Conservation (phyloP, 768 basidiomycete species). For the Tulasnella sp. region DNA sequence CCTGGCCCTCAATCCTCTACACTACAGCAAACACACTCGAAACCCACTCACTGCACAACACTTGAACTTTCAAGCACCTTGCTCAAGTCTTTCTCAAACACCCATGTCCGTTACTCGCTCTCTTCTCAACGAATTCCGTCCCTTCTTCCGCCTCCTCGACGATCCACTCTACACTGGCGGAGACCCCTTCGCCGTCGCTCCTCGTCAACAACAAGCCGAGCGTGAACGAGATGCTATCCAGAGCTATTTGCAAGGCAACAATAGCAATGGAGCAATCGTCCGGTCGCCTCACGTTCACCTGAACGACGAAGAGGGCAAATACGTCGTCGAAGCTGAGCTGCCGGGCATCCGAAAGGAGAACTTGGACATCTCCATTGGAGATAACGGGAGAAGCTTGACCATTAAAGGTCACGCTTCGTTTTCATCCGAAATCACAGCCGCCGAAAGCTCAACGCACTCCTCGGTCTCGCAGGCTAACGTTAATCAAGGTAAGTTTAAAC, state of each 20-base stretch:
- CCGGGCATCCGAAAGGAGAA: constrained; percentile 12
- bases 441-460: background rate
- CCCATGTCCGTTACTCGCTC: constrained; percentile 1
- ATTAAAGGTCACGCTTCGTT: constrained; percentile 8
- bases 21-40: background rate
- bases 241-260: background rate
- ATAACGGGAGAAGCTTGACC: constrained; percentile 11
- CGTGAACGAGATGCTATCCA: background rate
- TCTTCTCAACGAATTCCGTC: constrained; percentile 11
- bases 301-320: background rate
- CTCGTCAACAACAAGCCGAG: background rate
- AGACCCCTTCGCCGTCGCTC: background rate
- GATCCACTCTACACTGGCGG: background rate
- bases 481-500: background rate
- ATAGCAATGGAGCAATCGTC: background rate
- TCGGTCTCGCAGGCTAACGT: background rate
- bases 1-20: background rate
- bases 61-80: background rate
- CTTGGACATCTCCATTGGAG: constrained; percentile 10
- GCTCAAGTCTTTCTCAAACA: background rate
- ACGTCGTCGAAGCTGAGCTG: constrained; percentile 14
- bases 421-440: background rate
- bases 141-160: constrained; percentile 14
- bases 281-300: constrained; percentile 5
- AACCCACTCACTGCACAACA: background rate